Evolutionary conservation across 1,284 basidiomycete species (phyloP), one percentile per base, ranked within the genome.

Genomic region (Apiotrichum porosum): DNA sequence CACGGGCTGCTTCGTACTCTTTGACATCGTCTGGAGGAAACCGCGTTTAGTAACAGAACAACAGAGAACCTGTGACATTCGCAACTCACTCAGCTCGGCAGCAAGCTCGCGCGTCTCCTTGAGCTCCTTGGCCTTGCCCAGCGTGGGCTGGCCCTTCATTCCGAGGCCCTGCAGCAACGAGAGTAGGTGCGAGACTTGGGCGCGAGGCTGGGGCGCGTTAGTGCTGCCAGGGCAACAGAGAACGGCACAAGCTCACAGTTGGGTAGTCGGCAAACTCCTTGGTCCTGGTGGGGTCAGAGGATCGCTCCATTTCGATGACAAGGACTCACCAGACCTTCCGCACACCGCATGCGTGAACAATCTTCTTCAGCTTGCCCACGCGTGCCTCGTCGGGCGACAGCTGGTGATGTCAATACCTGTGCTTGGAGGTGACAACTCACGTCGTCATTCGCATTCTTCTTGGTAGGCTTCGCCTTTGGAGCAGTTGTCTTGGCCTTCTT

Each of bases 61-160:
- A 12, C 19, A 31, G 22, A 10, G 2, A 9, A 23, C 2, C 18
- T 13, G n/a, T 22, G 9, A 37, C 22, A 28, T 12, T 12, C 26
- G 9, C 43, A 9, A 54, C 81, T 34, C 60, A 90, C 88, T 79
- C 14, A 92, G 77, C 63, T 93, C 89, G 54, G 86, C 77, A 22
- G 80, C 85, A 9, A 91, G 69, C 62, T 90, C 88, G 39, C 86
- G 75, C 60, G 80, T 79, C 62, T 76, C 79, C 55, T 79, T 84
- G 61, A 92, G 83, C 1, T 75, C 71, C 58, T 81, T 85, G 3
- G 89, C 89, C 70, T 90, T 84, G 47, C 85, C 84, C 63, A 89
- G 56, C 52, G 81, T 88, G 58, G 83, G 75, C n/a, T 84, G 78
- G 3, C 86, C 84, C 2, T 74, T 79, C 87, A 92, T 91, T 1